A percentile compares a stretch with the other conserved stretches of the same genome.
Conservation (phyloP, 2,329 filamentous ascomycete species). For the Diaporthe longicolla region DNA sequence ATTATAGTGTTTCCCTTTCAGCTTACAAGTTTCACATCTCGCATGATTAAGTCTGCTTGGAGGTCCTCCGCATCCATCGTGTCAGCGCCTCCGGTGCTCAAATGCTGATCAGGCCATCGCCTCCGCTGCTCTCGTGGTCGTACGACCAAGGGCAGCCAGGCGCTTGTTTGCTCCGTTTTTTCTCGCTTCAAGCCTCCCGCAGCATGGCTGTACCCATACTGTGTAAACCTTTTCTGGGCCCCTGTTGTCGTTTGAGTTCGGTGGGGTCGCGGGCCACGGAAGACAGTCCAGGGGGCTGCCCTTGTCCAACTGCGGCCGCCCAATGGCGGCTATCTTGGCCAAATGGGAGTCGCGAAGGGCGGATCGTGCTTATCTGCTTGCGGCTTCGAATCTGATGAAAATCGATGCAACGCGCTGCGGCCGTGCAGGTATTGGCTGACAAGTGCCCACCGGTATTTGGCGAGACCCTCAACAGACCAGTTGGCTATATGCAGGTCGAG, state of each 20-base stretch:
- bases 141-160: conserved; percentile 28
- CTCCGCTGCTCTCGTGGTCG: conserved; percentile 6
- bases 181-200: not conserved
- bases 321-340: conserved; percentile 38
- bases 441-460: conserved; percentile 29
- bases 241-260: conserved; percentile 29
- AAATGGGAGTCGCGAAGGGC: conserved; percentile 27
- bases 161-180: conserved; percentile 33
- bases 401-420: conserved; percentile 23
- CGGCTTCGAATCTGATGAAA: conserved; percentile 23
- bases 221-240: conserved; percentile 28
- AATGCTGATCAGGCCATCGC: conserved; percentile 26
- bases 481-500: conserved; percentile 26
- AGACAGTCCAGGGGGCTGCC: conserved; percentile 19
- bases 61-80: not conserved
- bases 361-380: conserved; percentile 34
- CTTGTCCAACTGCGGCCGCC: conserved; percentile 34
- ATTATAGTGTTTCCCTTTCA: conserved; percentile 24
- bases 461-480: conserved; percentile 29
- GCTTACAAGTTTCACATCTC: conserved; percentile 31
- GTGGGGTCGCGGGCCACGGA: conserved; percentile 37
- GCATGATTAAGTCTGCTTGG: conserved; percentile 24
- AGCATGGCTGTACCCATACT: conserved; percentile 18
- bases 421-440: conserved; percentile 33
- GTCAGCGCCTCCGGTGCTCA: conserved; percentile 3